These are phyloP conservation scores for Papiliotrema nemorosa DNA, from an alignment of 1,284 basidiomycete genomes.

Conservation along the genomic window DNA sequence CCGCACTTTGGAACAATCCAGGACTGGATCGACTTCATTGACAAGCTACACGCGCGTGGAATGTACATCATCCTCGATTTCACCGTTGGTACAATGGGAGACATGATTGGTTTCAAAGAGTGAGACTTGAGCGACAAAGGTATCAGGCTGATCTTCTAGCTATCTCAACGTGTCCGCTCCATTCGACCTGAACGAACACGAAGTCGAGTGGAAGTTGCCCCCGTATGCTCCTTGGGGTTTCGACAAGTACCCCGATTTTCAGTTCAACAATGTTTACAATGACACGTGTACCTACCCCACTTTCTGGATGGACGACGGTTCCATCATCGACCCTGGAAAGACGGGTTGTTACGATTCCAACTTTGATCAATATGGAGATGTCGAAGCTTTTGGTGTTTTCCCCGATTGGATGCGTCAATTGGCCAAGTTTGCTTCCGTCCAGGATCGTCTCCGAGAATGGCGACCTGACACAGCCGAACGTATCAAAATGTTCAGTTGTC, in stretches of 20 bases:
- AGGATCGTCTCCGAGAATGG: conserved; percentile 90
- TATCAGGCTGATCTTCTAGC: too few relatives aligned
- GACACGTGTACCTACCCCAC: conserved; percentile 67
- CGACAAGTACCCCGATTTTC: conserved; percentile 75
- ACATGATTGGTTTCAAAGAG: conserved; percentile 79
- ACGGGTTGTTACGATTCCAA: conserved; percentile 73
- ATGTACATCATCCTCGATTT: conserved; percentile 92
- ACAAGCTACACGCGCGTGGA: conserved; percentile 68
- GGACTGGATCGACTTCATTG: conserved; percentile 72
- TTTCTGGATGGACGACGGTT: conserved; percentile 74
- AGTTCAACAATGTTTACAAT: conserved; percentile 58
- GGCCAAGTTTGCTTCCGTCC: conserved; percentile 88
- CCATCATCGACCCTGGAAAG: conserved; percentile 56
- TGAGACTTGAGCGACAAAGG: too few relatives aligned
- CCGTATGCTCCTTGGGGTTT: conserved; percentile 77
- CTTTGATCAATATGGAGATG: conserved; percentile 90
- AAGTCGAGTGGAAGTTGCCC: conserved; percentile 71
- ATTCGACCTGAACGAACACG: conserved; percentile 70
- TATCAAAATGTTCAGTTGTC: conserved; percentile 72
- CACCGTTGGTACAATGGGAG: conserved; percentile 85
- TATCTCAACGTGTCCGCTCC: conserved; percentile 74
- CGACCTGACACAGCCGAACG: conserved; percentile 68
- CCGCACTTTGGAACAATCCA: conserved; percentile 80
- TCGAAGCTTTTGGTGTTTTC: conserved; percentile 93
- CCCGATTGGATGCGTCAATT: conserved; percentile 74